Conservation (phyloP, 805 yeast species). For the Hanseniaspora osmophila region DNA sequence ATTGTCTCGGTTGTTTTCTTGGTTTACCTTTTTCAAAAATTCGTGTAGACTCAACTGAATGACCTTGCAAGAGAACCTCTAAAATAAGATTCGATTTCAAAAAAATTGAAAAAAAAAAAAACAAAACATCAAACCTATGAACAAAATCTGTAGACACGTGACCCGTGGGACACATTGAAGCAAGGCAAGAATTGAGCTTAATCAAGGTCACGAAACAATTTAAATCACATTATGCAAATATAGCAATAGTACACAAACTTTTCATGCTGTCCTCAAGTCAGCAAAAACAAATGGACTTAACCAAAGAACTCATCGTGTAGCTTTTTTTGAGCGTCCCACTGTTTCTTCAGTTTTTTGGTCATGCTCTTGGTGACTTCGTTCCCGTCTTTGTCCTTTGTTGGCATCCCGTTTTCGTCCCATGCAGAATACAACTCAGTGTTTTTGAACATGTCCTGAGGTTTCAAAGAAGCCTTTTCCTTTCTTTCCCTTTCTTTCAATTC, state of each 20-base stretch:
- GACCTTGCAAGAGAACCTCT: no score
- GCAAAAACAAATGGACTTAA: constrained; percentile 1
- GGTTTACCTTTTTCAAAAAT: no score
- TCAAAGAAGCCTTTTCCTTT: constrained; percentile 48
- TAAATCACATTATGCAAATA: not conserved
- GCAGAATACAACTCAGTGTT: constrained; percentile 41
- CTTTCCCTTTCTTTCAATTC: constrained; percentile 53
- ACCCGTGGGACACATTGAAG: no score
- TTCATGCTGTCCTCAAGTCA: not conserved
- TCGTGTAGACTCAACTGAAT: no score
- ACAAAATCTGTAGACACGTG: no score
- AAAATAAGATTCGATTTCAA: no score
- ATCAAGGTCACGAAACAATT: not conserved
- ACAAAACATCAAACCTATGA: no score
- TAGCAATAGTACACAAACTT: not conserved
- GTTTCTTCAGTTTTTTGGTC: constrained; percentile 69
- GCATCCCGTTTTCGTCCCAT: constrained; percentile 82
- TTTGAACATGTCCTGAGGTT: constrained; percentile 65
- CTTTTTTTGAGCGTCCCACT: constrained; percentile 68
- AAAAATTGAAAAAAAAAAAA: not conserved
- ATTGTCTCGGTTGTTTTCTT: not conserved
- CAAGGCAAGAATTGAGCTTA: no score
- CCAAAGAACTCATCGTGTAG: constrained; percentile 51
- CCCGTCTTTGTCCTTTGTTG: constrained; percentile 62
- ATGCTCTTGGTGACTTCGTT: constrained; percentile 77